phyloP scores from a whole-genome alignment of 2,329 filamentous ascomycete genomes.

The Alternaria ethzedia region DNA sequence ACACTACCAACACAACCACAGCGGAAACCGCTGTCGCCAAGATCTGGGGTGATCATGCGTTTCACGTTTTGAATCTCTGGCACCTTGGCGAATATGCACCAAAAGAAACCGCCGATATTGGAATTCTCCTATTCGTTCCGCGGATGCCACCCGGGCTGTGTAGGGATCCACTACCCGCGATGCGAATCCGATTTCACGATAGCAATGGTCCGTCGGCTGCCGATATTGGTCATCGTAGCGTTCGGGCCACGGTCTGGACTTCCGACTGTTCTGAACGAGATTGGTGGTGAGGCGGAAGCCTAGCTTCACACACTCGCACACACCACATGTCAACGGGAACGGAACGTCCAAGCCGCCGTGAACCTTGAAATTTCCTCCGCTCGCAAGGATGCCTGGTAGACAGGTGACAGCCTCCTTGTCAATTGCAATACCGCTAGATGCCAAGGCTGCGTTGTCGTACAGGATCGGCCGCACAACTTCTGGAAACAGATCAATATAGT shows the following conservation, averaged over 20 bases:
- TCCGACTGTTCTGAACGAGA: background rate
- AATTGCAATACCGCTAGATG: background rate
- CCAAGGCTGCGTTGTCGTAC: background rate
- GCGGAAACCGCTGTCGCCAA: constrained; percentile 14
- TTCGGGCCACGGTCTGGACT: background rate
- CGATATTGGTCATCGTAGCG: background rate
- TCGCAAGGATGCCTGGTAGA: background rate
- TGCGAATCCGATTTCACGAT: background rate
- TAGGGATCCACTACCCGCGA: background rate
- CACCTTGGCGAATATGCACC: constrained; percentile 5
- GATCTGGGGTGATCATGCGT: constrained; percentile 15
- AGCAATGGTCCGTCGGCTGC: background rate
- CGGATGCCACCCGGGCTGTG: background rate
- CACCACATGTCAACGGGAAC: background rate
- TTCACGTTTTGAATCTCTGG: constrained; percentile 11
- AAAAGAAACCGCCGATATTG: background rate
- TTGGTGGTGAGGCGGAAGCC: background rate
- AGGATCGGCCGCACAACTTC: background rate
- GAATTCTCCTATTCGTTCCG: background rate
- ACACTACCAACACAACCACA: constrained; percentile 1
- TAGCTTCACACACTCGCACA: background rate
- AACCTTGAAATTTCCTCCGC: background rate
- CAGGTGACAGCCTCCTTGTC: background rate
- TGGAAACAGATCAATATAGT: background rate
- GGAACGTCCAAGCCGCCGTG: background rate